Evolutionary conservation across 495 filamentous ascomycete species (phyloP), one percentile per base, ranked within the genome.

Genomic region (Penicillium salamii): DNA sequence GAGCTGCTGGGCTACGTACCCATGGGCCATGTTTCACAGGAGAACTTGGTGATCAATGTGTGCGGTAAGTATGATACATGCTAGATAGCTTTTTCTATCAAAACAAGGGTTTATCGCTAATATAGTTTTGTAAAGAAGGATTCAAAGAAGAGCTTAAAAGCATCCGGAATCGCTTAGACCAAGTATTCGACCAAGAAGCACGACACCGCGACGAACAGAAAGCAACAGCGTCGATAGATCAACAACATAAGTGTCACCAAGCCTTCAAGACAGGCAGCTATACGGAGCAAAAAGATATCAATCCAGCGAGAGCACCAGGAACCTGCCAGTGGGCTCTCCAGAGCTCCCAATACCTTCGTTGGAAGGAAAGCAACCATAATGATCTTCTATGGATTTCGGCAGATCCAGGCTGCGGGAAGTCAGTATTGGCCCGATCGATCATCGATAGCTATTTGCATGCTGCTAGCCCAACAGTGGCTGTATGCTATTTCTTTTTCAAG

Each of bases 401-500:
- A 13, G 66, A 72, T 49, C 70, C 66, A 29, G 71, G 71, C 21
- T 75, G 66, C 50, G 69, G 73, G 2, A 78, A 78, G 45, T 71
- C 73, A 44, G 71, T 78, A 3, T 48, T 77, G 6, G 41, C 66
- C 1, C 54, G 57, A 50, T 66, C 56, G 13, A 55, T 75, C 2
- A 53, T 71, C 6, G 66, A 75, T 23, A 20, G 58, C 15, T 33
- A 55, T 41, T 48, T 65, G 3, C 34, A 52, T 15, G 21, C 1
- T 15, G 20, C 42, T 1, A n/a, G 17, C 23, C 21, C 49, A 7
- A 39, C 41, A 26, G 50, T 52, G 11, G 54, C 55, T 14, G 36
- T 73, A 11, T 75, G 67, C 47, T 75, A 72, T 53, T 76, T 78
- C 45, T 78, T 77, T 41, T 77, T 74, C 54, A 72, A 73, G 39